These are phyloP conservation scores for Dillenia suffruticosa DNA, from an alignment of 164 flowering plant genomes.

Conservation along the genomic window DNA sequence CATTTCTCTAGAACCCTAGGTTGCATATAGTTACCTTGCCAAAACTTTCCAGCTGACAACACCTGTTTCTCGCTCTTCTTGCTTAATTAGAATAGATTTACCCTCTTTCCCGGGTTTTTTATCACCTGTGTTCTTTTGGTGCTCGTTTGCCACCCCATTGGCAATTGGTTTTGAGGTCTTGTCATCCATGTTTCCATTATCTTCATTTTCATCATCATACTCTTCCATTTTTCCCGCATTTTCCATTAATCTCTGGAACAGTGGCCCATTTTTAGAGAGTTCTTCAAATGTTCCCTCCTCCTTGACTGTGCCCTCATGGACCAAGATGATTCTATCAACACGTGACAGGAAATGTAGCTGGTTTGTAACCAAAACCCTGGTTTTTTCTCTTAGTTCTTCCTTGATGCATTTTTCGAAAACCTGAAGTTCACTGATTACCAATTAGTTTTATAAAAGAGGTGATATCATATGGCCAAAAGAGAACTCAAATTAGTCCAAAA, in stretches of 20 bases:
- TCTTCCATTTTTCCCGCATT: constrained; percentile 99
- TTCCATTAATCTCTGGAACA: constrained; percentile 90
- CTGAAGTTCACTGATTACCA: constrained; percentile 22
- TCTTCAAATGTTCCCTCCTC: constrained; percentile 97
- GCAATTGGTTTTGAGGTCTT: constrained; percentile 31
- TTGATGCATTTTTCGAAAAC: constrained; percentile 93
- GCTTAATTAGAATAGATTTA: constrained; percentile 85
- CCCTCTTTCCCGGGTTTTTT: constrained; percentile 50
- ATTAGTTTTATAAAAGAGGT: not conserved
- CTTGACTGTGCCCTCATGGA: constrained; percentile 89
- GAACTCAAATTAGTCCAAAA: too few species aligned
- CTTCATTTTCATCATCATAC: constrained; percentile 65
- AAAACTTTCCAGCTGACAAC: constrained; percentile 89
- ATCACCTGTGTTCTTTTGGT: constrained; percentile 24
- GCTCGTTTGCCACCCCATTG: constrained; percentile 49
- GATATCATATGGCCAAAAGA: too few species aligned
- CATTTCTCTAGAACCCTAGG: too few species aligned
- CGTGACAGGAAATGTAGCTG: constrained; percentile 97
- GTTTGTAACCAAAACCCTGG: constrained; percentile 95
- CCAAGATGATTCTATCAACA: constrained; percentile 82
- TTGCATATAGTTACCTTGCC: constrained; percentile 42
- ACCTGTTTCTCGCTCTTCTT: constrained; percentile 98
- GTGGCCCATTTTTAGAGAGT: constrained; percentile 58
- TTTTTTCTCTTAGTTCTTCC: constrained; percentile 75
- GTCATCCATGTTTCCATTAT: constrained; percentile 27